Evolutionary conservation across 441 rosid genomes (phyloP).

Genomic region (Raphanus hybrid): DNA sequence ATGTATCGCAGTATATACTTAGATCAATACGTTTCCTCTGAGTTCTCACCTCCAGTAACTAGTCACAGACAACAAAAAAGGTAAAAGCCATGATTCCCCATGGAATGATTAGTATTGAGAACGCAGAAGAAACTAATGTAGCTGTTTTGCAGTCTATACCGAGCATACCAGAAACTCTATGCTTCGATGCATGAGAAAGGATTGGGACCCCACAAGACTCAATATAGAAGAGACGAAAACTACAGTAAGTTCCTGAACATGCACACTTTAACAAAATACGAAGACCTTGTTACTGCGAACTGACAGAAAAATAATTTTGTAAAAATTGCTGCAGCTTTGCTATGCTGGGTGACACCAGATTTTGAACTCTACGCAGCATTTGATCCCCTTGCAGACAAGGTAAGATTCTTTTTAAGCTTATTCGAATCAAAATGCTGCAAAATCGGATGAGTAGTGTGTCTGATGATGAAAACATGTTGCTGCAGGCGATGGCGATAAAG

Average conservation of each 20-base stretch:
- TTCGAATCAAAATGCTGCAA: neutral
- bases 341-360: constrained; percentile 98
- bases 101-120: constrained; percentile 2
- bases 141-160: constrained; percentile 69
- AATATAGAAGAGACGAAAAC: constrained; percentile 90
- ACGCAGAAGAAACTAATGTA: constrained; percentile 12
- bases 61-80: constrained; percentile 82
- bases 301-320: constrained; percentile 4
- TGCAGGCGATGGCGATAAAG: constrained; percentile 91
- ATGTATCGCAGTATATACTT: constrained; percentile 92
- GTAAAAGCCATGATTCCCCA: constrained; percentile 46
- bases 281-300: neutral
- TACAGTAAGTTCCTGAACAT: constrained; percentile 54
- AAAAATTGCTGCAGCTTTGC: constrained; percentile 60
- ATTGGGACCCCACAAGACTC: constrained; percentile 90
- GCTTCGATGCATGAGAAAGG: constrained; percentile 93
- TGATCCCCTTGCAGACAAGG: constrained; percentile 99
- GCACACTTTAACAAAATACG: neutral
- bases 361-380: constrained; percentile 97
- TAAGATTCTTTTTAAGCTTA: constrained; percentile 19
- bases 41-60: constrained; percentile 64
- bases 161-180: constrained; percentile 91
- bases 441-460: neutral
- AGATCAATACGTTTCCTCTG: constrained; percentile 58
- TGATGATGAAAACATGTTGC: constrained; percentile 10